Evolutionary conservation across 2,329 filamentous ascomycete species (phyloP).

Genomic region (Didymella lethalis): DNA sequence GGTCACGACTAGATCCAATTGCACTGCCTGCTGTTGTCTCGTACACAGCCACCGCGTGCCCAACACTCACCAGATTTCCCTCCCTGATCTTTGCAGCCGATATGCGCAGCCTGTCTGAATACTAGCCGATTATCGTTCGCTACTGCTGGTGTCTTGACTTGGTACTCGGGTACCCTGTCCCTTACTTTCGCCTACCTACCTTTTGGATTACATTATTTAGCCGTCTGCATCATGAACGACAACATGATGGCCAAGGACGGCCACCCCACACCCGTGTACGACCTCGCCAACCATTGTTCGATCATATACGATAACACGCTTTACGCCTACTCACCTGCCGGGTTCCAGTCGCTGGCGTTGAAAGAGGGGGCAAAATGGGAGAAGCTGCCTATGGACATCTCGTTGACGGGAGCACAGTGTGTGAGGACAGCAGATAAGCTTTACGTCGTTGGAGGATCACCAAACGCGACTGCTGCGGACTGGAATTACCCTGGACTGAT

Average conservation of each 20-base stretch:
- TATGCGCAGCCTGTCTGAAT: constrained; percentile 40
- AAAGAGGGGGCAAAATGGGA: constrained; percentile 76
- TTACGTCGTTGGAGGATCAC: constrained; percentile 79
- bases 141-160: constrained; percentile 29
- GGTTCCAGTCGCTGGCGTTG: constrained; percentile 77
- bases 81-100: constrained; percentile 28
- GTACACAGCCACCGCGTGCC: constrained; percentile 13
- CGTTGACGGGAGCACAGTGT: constrained; percentile 79
- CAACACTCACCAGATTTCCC: constrained; percentile 5
- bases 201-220: constrained; percentile 21
- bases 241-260: constrained; percentile 41
- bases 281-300: constrained; percentile 81
- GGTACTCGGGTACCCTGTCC: constrained; percentile 28
- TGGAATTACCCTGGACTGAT: constrained; percentile 78
- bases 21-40: constrained; percentile 7
- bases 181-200: constrained; percentile 24
- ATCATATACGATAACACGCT: constrained; percentile 81
- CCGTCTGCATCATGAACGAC: constrained; percentile 60
- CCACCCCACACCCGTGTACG: constrained; percentile 72
- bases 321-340: constrained; percentile 79
- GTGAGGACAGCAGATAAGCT: constrained; percentile 75
- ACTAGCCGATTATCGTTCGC: constrained; percentile 32
- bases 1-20: constrained; percentile 1
- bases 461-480: constrained; percentile 43
- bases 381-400: constrained; percentile 68